Percentiles rank a stretch among this genome's conserved stretches.
phyloP scores from a whole-genome alignment of 2,329 filamentous ascomycete genomes.

The Aspergillus quadricinctus region DNA sequence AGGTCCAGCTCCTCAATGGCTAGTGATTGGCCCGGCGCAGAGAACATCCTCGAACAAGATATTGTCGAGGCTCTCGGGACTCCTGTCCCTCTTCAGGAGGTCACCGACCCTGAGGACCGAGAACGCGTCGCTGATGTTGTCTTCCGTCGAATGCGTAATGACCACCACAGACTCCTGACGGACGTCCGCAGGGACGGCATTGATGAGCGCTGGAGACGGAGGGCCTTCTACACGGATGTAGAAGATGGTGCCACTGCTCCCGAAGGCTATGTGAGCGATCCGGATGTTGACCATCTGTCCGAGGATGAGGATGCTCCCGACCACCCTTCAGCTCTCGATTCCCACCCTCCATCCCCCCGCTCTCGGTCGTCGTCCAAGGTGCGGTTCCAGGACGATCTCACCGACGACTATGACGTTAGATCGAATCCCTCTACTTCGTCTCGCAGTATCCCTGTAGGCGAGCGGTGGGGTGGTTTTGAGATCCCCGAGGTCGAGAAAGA shows the following conservation, averaged over 20 bases:
- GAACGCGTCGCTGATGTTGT: slow-evolving; percentile 37
- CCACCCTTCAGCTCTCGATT: slow-evolving; percentile 24
- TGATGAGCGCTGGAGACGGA: slow-evolving; percentile 69
- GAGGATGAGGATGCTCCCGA: slow-evolving; percentile 54
- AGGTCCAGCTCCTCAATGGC: slow-evolving; percentile 25
- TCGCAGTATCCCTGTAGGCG: slow-evolving; percentile 59
- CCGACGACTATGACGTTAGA: slow-evolving; percentile 62
- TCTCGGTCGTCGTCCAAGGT: slow-evolving; percentile 77
- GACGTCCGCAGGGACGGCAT: slow-evolving; percentile 43
- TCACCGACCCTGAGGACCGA: slow-evolving; percentile 40
- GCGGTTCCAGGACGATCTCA: slow-evolving; percentile 66
- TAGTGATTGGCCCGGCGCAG: slow-evolving; percentile 37
- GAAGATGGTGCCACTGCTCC: slow-evolving; percentile 71
- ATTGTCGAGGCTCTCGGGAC: slow-evolving; percentile 40
- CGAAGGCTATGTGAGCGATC: slow-evolving; percentile 52
- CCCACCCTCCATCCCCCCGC: slow-evolving; percentile 45
- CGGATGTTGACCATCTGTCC: slow-evolving; percentile 39
- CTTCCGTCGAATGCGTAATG: slow-evolving; percentile 36
- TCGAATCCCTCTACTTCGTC: slow-evolving; percentile 72
- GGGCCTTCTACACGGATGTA: slow-evolving; percentile 78
- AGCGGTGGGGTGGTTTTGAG: slow-evolving; percentile 73
- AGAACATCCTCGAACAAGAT: slow-evolving; percentile 38
- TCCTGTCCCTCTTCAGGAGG: slow-evolving; percentile 38
- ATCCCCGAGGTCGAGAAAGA: slow-evolving; percentile 77
- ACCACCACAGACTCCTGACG: slow-evolving; percentile 35